Percentiles rank a stretch among this genome's conserved stretches.
Conservation (phyloP, 2,329 filamentous ascomycete genomes). For the Aspergillus hiratsukae region DNA sequence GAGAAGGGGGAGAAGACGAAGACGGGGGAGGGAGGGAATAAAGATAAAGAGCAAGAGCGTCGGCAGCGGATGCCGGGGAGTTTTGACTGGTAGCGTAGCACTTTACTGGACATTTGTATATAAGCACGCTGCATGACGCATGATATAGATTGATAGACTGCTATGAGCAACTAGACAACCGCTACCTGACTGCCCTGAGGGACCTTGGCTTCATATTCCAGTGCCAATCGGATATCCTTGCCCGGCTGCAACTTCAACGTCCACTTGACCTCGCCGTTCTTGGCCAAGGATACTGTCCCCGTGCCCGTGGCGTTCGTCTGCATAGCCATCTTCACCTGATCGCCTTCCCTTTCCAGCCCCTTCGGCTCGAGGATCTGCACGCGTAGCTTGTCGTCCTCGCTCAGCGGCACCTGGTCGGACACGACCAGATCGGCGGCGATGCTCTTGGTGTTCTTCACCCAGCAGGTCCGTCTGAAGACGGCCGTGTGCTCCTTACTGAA, state of each 20-base stretch:
- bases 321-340: constrained; percentile 14
- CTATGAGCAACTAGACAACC: not conserved
- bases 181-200: constrained; percentile 35
- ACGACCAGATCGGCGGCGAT: constrained; percentile 23
- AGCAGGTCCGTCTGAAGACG: constrained; percentile 26
- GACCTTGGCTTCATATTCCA: constrained; percentile 60
- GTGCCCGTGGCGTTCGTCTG: constrained; percentile 51
- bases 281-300: constrained; percentile 51
- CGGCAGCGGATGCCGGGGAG: constrained; percentile 19
- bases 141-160: not conserved
- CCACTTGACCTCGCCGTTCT: constrained; percentile 57
- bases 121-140: too few relatives aligned
- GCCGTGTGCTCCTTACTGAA: constrained; percentile 29
- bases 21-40: not conserved
- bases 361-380: constrained; percentile 25
- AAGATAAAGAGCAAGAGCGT: not conserved
- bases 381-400: constrained; percentile 27
- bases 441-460: constrained; percentile 30
- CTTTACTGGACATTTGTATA: not conserved
- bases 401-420: constrained; percentile 31
- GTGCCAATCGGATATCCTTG: constrained; percentile 50
- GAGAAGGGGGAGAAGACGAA: not conserved
- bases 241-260: constrained; percentile 56
- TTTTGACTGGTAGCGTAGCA: constrained; percentile 14
- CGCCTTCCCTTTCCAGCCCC: constrained; percentile 24